Conservation (phyloP, 768 basidiomycete genomes). For the Boletus rex-veris region DNA sequence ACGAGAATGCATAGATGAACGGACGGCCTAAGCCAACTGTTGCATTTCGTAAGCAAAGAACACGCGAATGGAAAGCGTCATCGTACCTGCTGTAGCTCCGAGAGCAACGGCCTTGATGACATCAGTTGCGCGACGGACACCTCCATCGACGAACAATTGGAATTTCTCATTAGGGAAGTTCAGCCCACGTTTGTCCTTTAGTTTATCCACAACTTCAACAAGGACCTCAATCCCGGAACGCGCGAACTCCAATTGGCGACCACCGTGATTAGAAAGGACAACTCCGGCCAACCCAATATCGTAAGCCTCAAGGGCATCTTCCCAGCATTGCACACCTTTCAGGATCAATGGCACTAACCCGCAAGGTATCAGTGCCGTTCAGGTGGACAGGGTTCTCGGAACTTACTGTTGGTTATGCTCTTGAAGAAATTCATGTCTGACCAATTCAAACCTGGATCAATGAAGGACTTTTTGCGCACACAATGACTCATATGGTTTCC, state of each 20-base stretch:
- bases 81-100: constrained; percentile 78
- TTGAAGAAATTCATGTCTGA: constrained; percentile 63
- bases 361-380: constrained; percentile 1
- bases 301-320: constrained; percentile 85
- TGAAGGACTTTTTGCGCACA: constrained; percentile 64
- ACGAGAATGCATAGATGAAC: constrained; percentile 83
- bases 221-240: constrained; percentile 90
- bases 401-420: constrained; percentile 63
- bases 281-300: constrained; percentile 71
- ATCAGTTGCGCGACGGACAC: constrained; percentile 87
- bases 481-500: not conserved
- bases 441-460: constrained; percentile 90
- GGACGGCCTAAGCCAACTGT: constrained; percentile 81
- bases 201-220: constrained; percentile 73
- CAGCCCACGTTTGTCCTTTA: constrained; percentile 63
- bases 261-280: constrained; percentile 87
- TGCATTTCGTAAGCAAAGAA: constrained; percentile 7
- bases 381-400: constrained; percentile 3
- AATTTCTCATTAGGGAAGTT: constrained; percentile 76
- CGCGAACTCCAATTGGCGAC: constrained; percentile 73
- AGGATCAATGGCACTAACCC: constrained; percentile 78
- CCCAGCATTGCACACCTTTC: constrained; percentile 89
- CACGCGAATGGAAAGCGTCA: not conserved
- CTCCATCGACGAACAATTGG: constrained; percentile 91
- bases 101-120: constrained; percentile 85